These are phyloP conservation scores for Lodderomyces oxycetoniae DNA, from an alignment of 1,139 yeast species.

Conservation along the genomic window DNA sequence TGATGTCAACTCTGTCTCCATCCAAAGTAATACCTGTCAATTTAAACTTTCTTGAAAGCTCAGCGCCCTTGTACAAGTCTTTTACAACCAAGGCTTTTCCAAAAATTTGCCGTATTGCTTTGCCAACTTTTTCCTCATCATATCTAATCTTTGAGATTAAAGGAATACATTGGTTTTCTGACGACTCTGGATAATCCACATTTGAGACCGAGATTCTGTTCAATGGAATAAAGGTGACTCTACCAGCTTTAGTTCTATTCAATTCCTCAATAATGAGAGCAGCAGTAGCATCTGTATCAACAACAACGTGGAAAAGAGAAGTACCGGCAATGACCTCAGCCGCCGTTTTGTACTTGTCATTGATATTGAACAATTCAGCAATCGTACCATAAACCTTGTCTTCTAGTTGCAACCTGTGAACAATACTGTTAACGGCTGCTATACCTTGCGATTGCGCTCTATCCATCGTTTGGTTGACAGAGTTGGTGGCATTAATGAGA, in stretches of 20 bases:
- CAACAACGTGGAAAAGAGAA: slow-evolving; percentile 82
- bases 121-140: slow-evolving; percentile 46
- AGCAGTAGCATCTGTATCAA: slow-evolving; percentile 84
- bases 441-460: slow-evolving; percentile 67
- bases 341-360: slow-evolving; percentile 79
- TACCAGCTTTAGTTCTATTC: slow-evolving; percentile 64
- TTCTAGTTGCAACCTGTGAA: slow-evolving; percentile 49
- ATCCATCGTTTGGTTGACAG: slow-evolving; percentile 70
- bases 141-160: slow-evolving; percentile 66
- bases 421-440: slow-evolving; percentile 58
- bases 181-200: slow-evolving; percentile 48
- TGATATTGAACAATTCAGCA: slow-evolving; percentile 76
- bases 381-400: slow-evolving; percentile 75
- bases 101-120: slow-evolving; percentile 74
- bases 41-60: slow-evolving; percentile 57
- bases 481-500: slow-evolving; percentile 52
- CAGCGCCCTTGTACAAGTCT: slow-evolving; percentile 64
- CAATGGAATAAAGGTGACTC: slow-evolving; percentile 88
- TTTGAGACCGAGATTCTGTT: slow-evolving; percentile 52
- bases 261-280: slow-evolving; percentile 72
- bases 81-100: slow-evolving; percentile 77
- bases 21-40: slow-evolving; percentile 81
- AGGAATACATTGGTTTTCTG: slow-evolving; percentile 61
- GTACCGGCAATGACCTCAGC: slow-evolving; percentile 88
- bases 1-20: slow-evolving; percentile 83